Percentiles rank a stretch among this genome's conserved stretches.
phyloP scores from a whole-genome alignment of 1,284 basidiomycete species.

The Agroathelia rolfsii region DNA sequence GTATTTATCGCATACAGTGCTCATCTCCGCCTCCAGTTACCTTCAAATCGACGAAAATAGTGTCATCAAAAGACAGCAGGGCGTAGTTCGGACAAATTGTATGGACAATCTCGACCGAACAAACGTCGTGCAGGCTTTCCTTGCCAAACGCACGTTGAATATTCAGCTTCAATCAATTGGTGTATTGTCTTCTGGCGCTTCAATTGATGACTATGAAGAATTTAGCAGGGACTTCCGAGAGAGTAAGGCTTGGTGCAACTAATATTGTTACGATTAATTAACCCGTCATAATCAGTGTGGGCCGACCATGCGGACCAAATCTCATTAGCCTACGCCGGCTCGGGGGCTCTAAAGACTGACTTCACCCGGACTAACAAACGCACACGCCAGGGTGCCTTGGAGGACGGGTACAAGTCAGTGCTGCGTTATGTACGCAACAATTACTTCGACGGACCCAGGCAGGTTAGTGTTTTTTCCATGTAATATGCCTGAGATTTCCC shows the following conservation, averaged over 20 bases:
- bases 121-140: conserved; percentile 87
- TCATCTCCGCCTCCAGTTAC: conserved; percentile 39
- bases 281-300: conserved; percentile 61
- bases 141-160: conserved; percentile 80
- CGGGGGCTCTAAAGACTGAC: conserved; percentile 94
- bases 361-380: conserved; percentile 92
- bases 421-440: conserved; percentile 95
- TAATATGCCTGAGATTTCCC: conserved; percentile 17
- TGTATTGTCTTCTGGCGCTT: conserved; percentile 59
- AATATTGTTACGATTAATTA: conserved; percentile 3
- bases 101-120: conserved; percentile 98
- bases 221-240: conserved; percentile 83
- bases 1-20: background rate
- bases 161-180: conserved; percentile 69
- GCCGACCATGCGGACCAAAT: conserved; percentile 94
- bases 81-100: conserved; percentile 76
- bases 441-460: conserved; percentile 91
- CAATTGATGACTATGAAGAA: conserved; percentile 68
- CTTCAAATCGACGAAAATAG: conserved; percentile 53
- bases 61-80: conserved; percentile 50
- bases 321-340: conserved; percentile 88
- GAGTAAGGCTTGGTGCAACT: conserved; percentile 40
- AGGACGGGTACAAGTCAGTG: conserved; percentile 84
- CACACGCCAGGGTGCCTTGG: conserved; percentile 68
- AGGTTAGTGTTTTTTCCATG: conserved; percentile 40